Evolutionary conservation across 768 basidiomycete species (phyloP).

Genomic region (Agrocybe praecox): DNA sequence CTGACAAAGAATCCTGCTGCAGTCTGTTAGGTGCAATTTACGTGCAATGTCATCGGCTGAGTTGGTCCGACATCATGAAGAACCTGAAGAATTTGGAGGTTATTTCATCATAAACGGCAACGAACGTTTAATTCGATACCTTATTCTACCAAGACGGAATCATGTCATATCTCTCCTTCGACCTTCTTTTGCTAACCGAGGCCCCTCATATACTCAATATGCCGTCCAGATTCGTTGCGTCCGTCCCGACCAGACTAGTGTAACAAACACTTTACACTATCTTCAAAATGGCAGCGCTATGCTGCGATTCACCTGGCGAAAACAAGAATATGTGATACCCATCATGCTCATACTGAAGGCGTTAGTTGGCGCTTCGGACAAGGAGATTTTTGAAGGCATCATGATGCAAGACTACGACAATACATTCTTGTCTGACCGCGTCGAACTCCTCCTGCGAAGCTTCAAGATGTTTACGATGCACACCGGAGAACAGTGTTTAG

Average conservation of each 20-base stretch:
- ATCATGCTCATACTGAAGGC: conserved; percentile 97
- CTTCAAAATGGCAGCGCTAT: conserved; percentile 96
- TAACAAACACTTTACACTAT: conserved; percentile 97
- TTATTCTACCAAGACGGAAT: conserved; percentile 94
- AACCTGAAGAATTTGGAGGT: conserved; percentile 97
- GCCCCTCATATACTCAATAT: conserved; percentile 92
- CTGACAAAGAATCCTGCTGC: not conserved
- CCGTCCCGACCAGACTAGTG: conserved; percentile 88
- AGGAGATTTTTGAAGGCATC: conserved; percentile 95
- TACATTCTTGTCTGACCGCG: conserved; percentile 96
- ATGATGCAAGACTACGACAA: conserved; percentile 97
- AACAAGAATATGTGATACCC: conserved; percentile 98
- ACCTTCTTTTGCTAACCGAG: conserved; percentile 89
- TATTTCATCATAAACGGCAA: conserved; percentile 99
- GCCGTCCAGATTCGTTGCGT: conserved; percentile 97
- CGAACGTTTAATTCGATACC: conserved; percentile 96
- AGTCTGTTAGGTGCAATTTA: conserved; percentile 95
- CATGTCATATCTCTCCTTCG: conserved; percentile 93
- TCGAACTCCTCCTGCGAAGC: conserved; percentile 90
- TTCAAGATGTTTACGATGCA: conserved; percentile 92
- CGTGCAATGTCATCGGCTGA: conserved; percentile 82
- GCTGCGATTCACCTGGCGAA: conserved; percentile 94
- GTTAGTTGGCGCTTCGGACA: conserved; percentile 87
- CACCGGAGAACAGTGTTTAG: conserved; percentile 89
- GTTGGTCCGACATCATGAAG: conserved; percentile 89